Evolutionary conservation across 73 alveolate genomes (phyloP).

Genomic region (Stentor coeruleus): DNA sequence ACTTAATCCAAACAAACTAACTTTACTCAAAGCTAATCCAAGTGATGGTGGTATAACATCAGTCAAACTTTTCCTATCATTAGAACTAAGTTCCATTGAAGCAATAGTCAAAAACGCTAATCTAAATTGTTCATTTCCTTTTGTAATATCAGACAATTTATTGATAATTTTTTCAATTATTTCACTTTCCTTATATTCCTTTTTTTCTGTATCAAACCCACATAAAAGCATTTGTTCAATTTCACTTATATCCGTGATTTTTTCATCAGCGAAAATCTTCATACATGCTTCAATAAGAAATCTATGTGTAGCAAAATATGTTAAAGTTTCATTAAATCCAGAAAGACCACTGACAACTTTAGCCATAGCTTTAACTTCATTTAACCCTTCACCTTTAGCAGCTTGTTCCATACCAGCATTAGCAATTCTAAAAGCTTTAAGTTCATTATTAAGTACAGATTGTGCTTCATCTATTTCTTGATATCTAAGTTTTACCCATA

Average conservation of each 20-base stretch:
- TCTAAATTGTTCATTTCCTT: neutral
- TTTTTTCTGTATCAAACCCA: neutral
- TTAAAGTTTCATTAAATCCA: neutral
- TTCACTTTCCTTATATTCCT: neutral
- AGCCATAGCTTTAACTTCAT: neutral
- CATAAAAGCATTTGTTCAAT: conserved; percentile 3
- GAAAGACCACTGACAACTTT: conserved; percentile 23
- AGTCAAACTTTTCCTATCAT: neutral
- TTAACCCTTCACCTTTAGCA: neutral
- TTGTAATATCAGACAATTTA: neutral
- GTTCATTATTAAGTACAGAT: neutral
- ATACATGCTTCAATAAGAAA: neutral
- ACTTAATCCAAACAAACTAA: neutral
- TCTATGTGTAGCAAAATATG: neutral
- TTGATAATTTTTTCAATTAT: neutral
- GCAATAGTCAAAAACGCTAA: neutral
- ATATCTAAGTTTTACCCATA: neutral
- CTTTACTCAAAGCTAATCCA: neutral
- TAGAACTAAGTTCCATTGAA: neutral
- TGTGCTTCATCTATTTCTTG: conserved; percentile 16
- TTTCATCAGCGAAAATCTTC: neutral
- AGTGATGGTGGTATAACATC: neutral
- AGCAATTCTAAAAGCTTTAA: neutral
- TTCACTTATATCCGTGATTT: neutral
- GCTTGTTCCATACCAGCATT: conserved; percentile 7